Evolutionary conservation across 1,284 basidiomycete genomes (phyloP), one percentile per base, ranked within the genome.

Genomic region (Cryptococcus sp.): DNA sequence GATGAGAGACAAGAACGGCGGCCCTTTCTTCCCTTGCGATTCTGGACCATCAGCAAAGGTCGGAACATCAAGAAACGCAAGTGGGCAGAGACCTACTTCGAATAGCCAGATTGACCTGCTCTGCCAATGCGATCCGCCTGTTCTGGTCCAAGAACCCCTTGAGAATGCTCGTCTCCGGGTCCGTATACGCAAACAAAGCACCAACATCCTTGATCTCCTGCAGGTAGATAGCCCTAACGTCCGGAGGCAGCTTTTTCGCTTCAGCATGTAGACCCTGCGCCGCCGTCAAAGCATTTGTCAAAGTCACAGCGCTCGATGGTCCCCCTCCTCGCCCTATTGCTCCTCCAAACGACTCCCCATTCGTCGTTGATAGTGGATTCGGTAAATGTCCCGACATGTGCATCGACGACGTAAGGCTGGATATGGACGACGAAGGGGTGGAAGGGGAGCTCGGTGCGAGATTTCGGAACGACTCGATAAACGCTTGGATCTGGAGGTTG

Each of bases 31-130:
- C 16, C 58, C 60, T 48, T 66, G 47, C 1, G 63, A 65, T 43
- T 48, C 62, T 63, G 50, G 14, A 26, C 11, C 11, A 16, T 43
- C 22, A 34, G 41, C 10, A 11, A 12, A 23, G 26, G 40, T 47
- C n/a, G n/a, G 23, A 49, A 44, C 18, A 32, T 18, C 37, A 43
- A 33, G 26, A 7, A 7, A 41, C n/a, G 4, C 31, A 7, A 5
- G 2, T 34, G n/a, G 19, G 34, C 6, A 10, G 22, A 16, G n/a
- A 65, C 72, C 62, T 47, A 73, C 72, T 52, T 18, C 73, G 53
- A n/a, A 74, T 69, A 21, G 69, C 68, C 6, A 57, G 50, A 42
- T 74, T 71, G 26, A 74, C 63, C 57, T 70, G 67, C 32, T 67
- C 59, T n/a, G 69, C 68, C 37, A 74, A 53, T 9, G 54, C 61